Conservation (phyloP, 2,329 filamentous ascomycete species). For the Neopestalotiopsis clavispora region DNA sequence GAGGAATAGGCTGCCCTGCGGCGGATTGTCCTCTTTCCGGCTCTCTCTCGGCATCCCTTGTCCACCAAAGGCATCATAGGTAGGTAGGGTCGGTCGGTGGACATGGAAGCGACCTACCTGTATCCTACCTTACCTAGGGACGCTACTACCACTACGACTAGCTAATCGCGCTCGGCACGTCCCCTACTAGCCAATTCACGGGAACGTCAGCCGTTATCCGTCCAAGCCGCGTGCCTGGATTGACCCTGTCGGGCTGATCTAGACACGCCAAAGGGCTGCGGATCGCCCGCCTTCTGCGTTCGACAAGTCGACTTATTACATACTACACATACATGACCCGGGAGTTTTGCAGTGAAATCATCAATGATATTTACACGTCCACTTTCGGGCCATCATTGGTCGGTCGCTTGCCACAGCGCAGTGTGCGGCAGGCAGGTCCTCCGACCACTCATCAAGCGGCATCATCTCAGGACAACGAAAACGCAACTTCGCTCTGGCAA, state of each 20-base stretch:
- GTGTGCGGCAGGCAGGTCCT: not conserved
- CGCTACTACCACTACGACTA: not conserved
- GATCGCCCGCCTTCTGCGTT: not conserved
- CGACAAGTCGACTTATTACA: not conserved
- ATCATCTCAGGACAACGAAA: not conserved
- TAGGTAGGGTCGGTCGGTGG: no score
- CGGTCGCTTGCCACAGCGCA: not conserved
- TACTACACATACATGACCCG: not conserved
- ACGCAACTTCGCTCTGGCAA: not conserved
- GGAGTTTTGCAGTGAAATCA: not conserved
- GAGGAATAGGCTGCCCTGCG: no score
- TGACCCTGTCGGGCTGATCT: not conserved
- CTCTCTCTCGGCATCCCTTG: no score
- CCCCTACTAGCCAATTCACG: not conserved
- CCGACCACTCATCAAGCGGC: not conserved
- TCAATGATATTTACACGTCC: not conserved
- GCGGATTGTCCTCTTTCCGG: no score
- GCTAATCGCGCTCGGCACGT: not conserved
- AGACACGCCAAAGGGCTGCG: not conserved
- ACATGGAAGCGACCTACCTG: no score
- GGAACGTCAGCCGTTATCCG: constrained; percentile 1
- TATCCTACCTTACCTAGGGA: no score
- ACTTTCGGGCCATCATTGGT: not conserved
- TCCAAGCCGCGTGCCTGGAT: not conserved
- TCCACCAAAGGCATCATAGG: no score